Base-by-base conservation (phyloP, 1,284 basidiomycete species). In the Afroboletus lepidellus region DNA sequence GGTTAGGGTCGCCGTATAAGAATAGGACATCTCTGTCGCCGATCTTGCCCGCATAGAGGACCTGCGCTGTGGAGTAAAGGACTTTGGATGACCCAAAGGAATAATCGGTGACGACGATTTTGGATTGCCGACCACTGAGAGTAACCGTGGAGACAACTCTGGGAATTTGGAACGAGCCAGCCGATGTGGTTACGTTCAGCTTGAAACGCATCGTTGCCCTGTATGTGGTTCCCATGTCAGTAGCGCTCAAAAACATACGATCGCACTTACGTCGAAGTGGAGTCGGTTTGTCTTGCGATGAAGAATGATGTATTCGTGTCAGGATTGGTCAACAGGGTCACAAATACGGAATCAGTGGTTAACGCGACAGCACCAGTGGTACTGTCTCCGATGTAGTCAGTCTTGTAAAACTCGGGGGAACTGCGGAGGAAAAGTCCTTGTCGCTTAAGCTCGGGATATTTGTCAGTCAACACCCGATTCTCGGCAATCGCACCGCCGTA, bases 391-490 rank as follows among this genome's bases (percentile, higher is more conserved):
- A 90, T 71, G 77, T 83, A 81, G 56, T 90, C 79, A 0, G 90
- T 91, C 69, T 89, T 87, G 67, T 82, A 81, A 64, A 92, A 88
- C 33, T 84, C 81, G 0, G 82, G 84, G 6, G 87, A 84, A 58
- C 82, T 86, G 36, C 88, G 83, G 27, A 91, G 65, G 72, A 92
- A 92, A 3, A 91, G 63, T 12, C 79, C 84, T 63, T 92, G 82
- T 20, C 81, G 76, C 64, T 92, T 92, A 37, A 92, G 72, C 60
- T 91, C 89, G 44, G 82, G 75, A 64, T 79, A 87, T 65, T 92
- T 92, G 16, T 77, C 63, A 0, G 80, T 83, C 16, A 91, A 67
- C n/a, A 77, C 76, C 27, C 89, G 77, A n/a, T 77, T 80, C 70
- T 92, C 89, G 25, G 79, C 71, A 47, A 90, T 83, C 8, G 84